Evolutionary conservation across 225 moss, liverwort and hornwort genomes (phyloP), one percentile per base, ranked within the genome.

Genomic region (Polytrichum commune): DNA sequence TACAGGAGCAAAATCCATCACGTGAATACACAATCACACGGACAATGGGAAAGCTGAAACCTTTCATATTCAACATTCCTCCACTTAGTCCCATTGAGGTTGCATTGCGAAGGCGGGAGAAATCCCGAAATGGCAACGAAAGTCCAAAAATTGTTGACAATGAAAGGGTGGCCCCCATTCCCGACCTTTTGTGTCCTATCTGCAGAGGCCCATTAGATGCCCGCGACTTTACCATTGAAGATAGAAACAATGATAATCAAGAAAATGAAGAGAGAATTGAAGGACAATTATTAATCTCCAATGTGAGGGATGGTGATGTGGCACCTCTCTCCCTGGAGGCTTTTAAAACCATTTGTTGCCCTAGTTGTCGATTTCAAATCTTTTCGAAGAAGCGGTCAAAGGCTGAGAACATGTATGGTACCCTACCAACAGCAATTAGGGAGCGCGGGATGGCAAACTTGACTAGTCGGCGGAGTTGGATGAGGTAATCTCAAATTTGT

Each of bases 1-100:
- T 24, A 60, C 85, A 94, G 98, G 91, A 90, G 79, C 95, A 98
- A 75, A 98, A 98, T 73, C 77, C 84, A 67, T 84, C 93, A 62
- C 78, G 95, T 73, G 98, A 95, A 66, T 86, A 90, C 28, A 89
- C 95, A 55, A 95, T 98, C 24, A 87, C 90, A 5, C 90, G 95
- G 32, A 98, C 95, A 4, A 91, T 95, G 69, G 91, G 90, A 27
- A 98, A 98, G 73, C 67, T 95, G 61, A 98, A 83, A 60, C 86
- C 92, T 58, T 98, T 93, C 32, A 81, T 80, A 25, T 95, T 95
- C 72, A 98, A 98, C 66, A 79, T 76, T 53, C 77, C 84, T 55
- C 76, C 80, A 22, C 76, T 76, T 24, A 85, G 90, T 78, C 81
- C 90, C 23, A 66, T 75, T 60, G 82, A 80, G 62, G 13, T 72